Percentiles rank a stretch among this genome's conserved stretches.
These are phyloP conservation scores for Fusarium nygamai DNA, from an alignment of 2,329 filamentous ascomycete genomes.

Conservation along the genomic window DNA sequence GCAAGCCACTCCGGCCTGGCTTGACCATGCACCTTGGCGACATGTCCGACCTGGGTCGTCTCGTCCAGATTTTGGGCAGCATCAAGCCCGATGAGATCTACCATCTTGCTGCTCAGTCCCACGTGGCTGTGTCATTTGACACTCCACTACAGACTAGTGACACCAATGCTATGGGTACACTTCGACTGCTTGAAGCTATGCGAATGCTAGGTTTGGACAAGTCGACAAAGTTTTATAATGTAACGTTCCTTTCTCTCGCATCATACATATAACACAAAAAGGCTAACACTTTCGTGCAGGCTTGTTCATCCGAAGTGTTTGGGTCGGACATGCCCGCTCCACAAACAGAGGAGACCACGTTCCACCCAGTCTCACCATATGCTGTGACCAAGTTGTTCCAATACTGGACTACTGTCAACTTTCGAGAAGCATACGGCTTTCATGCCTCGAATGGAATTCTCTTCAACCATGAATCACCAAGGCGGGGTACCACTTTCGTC, in stretches of 20 bases:
- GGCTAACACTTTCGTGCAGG: background rate
- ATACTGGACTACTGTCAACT: background rate
- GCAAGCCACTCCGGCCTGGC: background rate
- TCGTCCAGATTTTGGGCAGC: background rate
- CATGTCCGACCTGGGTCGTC: background rate
- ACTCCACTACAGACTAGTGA: background rate
- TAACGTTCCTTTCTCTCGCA: background rate
- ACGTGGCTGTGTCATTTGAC: background rate
- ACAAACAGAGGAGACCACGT: background rate
- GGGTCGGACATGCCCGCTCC: background rate
- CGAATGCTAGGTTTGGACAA: background rate
- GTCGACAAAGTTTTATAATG: background rate
- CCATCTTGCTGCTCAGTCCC: background rate
- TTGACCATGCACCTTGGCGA: background rate
- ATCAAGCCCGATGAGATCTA: background rate
- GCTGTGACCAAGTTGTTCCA: background rate
- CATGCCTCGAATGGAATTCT: background rate
- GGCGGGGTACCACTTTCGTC: background rate
- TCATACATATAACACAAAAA: background rate
- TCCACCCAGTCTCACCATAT: background rate
- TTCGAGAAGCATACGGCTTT: background rate
- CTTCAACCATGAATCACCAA: background rate
- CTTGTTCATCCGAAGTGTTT: background rate
- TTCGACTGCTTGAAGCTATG: background rate
- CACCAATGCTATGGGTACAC: background rate